Evolutionary conservation across 805 yeast genomes (phyloP).

Genomic region (Priceomyces haplophilus): DNA sequence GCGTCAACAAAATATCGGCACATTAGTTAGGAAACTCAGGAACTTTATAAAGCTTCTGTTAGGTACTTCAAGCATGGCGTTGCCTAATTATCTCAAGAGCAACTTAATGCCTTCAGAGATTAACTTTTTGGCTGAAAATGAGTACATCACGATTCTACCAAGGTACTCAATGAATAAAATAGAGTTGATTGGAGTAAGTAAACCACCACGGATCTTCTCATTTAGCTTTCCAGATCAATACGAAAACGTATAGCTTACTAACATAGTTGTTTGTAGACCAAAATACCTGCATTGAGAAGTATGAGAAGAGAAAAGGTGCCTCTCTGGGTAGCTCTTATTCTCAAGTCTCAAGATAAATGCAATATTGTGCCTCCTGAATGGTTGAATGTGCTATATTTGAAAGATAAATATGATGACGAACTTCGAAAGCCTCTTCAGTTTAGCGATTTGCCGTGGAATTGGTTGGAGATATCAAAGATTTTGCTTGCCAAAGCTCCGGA

Average conservation of each 20-base stretch:
- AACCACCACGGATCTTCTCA: too few relatives aligned
- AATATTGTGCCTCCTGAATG: constrained; percentile 83
- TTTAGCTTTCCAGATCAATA: too few relatives aligned
- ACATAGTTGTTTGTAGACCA: constrained; percentile 28
- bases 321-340: constrained; percentile 80
- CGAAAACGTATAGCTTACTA: background rate
- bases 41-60: too few relatives aligned
- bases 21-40: background rate
- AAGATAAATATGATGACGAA: constrained; percentile 65
- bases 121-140: constrained; percentile 82
- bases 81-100: constrained; percentile 52
- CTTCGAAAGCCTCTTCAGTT: constrained; percentile 54
- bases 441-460: constrained; percentile 75
- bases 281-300: constrained; percentile 59
- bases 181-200: constrained; percentile 59
- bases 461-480: constrained; percentile 80
- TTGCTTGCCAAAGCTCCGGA: constrained; percentile 70
- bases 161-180: constrained; percentile 66
- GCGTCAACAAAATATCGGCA: background rate
- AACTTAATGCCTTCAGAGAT: constrained; percentile 75
- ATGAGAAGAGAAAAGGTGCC: constrained; percentile 71
- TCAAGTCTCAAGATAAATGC: constrained; percentile 84
- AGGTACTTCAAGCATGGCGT: constrained; percentile 48
- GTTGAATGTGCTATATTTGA: constrained; percentile 58
- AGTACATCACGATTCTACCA: constrained; percentile 70